A percentile compares a stretch with the other conserved stretches of the same genome.
Conservation (phyloP, 176 grass and related monocot genomes). For the Saccharum officinarum region DNA sequence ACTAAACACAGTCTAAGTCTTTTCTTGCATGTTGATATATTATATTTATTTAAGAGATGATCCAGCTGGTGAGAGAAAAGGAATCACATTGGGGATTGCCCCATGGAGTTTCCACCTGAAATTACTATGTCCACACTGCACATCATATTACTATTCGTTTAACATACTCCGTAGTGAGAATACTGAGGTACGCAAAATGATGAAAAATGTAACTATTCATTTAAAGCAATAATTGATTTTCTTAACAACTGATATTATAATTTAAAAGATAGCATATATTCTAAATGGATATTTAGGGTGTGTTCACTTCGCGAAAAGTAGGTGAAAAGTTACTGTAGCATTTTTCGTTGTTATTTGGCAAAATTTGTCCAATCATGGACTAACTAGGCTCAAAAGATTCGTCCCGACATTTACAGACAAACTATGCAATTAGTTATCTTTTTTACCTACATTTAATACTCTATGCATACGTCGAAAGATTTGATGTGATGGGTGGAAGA, state of each 20-base stretch:
- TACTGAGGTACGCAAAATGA: neutral
- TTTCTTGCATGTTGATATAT: neutral
- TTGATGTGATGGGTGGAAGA: too few species aligned
- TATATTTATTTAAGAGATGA: neutral
- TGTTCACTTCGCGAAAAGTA: too few species aligned
- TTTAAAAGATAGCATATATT: neutral
- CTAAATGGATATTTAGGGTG: neutral
- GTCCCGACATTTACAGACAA: too few species aligned
- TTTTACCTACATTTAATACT: too few species aligned
- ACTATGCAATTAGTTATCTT: too few species aligned
- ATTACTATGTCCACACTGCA: neutral
- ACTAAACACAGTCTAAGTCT: too few species aligned
- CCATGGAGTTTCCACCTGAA: neutral
- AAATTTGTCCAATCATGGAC: too few species aligned
- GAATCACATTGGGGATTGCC: neutral
- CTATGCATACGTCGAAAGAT: too few species aligned
- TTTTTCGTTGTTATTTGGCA: too few species aligned
- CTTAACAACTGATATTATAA: neutral
- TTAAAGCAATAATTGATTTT: neutral
- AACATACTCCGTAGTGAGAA: too few species aligned
- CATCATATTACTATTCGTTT: neutral
- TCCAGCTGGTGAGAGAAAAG: conserved; percentile 4
- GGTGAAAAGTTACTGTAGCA: too few species aligned
- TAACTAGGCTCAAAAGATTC: too few species aligned
- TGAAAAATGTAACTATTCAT: neutral